Evolutionary conservation across 768 basidiomycete species (phyloP).

Genomic region (Paxillus ammoniavirescens): DNA sequence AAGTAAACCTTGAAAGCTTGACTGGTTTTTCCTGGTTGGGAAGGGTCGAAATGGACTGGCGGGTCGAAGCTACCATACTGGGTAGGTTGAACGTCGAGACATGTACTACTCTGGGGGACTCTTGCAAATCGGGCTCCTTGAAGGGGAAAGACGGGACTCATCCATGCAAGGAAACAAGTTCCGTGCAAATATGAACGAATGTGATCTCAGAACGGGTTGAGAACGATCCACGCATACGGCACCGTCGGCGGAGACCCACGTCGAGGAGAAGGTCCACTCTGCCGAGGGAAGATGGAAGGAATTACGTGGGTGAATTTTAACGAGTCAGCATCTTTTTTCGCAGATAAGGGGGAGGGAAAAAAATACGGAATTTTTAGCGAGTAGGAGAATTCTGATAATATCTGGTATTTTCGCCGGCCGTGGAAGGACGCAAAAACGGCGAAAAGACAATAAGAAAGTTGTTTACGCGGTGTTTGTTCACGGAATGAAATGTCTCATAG

Average conservation of each 20-base stretch:
- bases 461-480: conserved; percentile 40
- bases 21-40: conserved; percentile 5
- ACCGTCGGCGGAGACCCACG: conserved; percentile 31
- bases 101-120: not conserved
- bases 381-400: conserved; percentile 14
- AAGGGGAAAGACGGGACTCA: not conserved
- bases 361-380: conserved; percentile 33
- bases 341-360: conserved; percentile 33
- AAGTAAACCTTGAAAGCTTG: not conserved
- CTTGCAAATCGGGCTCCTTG: conserved; percentile 6
- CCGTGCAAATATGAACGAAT: conserved; percentile 2
- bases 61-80: conserved; percentile 23
- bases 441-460: conserved; percentile 47
- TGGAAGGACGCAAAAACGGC: conserved; percentile 25
- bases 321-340: conserved; percentile 33
- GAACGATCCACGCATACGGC: conserved; percentile 19
- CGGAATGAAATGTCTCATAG: conserved; percentile 40
- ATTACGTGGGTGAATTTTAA: conserved; percentile 29
- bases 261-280: conserved; percentile 5
- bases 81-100: conserved; percentile 27
- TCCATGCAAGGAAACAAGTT: conserved; percentile 5
- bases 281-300: conserved; percentile 34
- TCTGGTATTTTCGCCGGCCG: conserved; percentile 37
- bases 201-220: conserved; percentile 7
- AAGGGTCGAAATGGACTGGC: conserved; percentile 10